Evolutionary conservation across 2,329 filamentous ascomycete genomes (phyloP).

Genomic region (Fusarium subglutinans): DNA sequence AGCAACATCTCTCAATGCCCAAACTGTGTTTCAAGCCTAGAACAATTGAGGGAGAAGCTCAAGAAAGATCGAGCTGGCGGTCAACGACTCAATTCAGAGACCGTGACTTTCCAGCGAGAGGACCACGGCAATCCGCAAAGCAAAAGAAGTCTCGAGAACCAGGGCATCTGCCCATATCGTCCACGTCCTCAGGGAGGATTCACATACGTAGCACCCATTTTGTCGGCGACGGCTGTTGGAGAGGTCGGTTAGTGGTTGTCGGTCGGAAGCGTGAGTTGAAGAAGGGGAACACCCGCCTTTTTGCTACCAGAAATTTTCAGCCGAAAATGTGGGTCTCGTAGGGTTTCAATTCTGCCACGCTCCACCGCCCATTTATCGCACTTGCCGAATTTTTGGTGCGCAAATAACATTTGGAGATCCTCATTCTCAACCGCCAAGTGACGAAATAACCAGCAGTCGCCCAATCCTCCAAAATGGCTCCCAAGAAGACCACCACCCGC

Average conservation of each 20-base stretch:
- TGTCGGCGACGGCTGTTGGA: constrained; percentile 51
- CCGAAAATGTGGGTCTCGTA: constrained; percentile 35
- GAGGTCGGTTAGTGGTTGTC: constrained; percentile 53
- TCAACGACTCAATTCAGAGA: constrained; percentile 44
- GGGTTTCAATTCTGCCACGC: constrained; percentile 52
- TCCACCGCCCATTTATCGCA: constrained; percentile 46
- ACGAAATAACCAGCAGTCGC: constrained; percentile 48
- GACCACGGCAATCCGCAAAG: constrained; percentile 81
- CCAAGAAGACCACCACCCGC: constrained; percentile 83
- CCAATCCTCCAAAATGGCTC: constrained; percentile 77
- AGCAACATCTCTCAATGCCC: constrained; percentile 66
- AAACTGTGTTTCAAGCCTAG: constrained; percentile 58
- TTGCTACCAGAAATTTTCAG: constrained; percentile 22
- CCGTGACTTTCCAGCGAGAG: constrained; percentile 74
- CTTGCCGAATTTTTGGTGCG: constrained; percentile 34
- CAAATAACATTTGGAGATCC: constrained; percentile 40
- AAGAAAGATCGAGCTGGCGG: constrained; percentile 84
- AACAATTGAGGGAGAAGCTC: constrained; percentile 65
- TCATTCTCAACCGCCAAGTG: constrained; percentile 49
- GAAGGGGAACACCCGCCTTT: not conserved
- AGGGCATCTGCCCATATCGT: constrained; percentile 51
- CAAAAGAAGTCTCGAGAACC: constrained; percentile 59
- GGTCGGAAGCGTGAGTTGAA: constrained; percentile 39
- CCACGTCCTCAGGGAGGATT: constrained; percentile 50
- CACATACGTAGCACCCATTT: constrained; percentile 65